Conservation (phyloP, 345 rosid genomes). For the Rhizophora mangle region DNA sequence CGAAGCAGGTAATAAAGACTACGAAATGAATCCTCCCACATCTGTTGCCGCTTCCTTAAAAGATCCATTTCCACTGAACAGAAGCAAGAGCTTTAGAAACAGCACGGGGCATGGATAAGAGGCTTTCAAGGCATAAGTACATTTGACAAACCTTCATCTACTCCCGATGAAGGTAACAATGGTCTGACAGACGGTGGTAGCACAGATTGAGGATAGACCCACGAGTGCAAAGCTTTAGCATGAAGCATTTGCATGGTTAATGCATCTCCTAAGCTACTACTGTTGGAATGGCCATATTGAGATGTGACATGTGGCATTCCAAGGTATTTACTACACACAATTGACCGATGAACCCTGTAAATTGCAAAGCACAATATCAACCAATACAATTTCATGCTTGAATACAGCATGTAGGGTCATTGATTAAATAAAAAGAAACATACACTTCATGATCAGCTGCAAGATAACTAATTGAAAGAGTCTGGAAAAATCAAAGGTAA, state of each 20-base stretch:
- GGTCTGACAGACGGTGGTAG: conserved; percentile 72
- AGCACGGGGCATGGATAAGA: conserved; percentile 4
- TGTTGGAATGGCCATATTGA: conserved; percentile 21
- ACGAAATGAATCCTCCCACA: conserved; percentile 92
- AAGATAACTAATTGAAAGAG: too few species aligned
- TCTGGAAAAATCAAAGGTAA: too few species aligned
- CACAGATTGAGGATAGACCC: conserved; percentile 87
- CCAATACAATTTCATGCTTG: not conserved
- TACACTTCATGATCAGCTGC: too few species aligned
- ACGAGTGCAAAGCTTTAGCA: conserved; percentile 67
- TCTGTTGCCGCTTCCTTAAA: conserved; percentile 55
- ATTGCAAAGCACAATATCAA: conserved; percentile 25
- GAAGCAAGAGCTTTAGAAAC: conserved; percentile 18
- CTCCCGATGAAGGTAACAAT: conserved; percentile 47
- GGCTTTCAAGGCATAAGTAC: not conserved
- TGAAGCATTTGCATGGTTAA: conserved; percentile 38
- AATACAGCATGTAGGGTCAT: too few species aligned
- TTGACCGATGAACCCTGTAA: conserved; percentile 65
- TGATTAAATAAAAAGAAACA: too few species aligned
- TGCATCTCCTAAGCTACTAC: conserved; percentile 33
- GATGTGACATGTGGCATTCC: conserved; percentile 42
- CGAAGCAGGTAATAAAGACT: conserved; percentile 82
- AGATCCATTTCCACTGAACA: conserved; percentile 58
- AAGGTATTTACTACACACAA: conserved; percentile 43
- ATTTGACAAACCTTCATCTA: conserved; percentile 59